Evolutionary conservation across 1,284 basidiomycete genomes (phyloP).

Genomic region (Phylloboletellus chloephorus): DNA sequence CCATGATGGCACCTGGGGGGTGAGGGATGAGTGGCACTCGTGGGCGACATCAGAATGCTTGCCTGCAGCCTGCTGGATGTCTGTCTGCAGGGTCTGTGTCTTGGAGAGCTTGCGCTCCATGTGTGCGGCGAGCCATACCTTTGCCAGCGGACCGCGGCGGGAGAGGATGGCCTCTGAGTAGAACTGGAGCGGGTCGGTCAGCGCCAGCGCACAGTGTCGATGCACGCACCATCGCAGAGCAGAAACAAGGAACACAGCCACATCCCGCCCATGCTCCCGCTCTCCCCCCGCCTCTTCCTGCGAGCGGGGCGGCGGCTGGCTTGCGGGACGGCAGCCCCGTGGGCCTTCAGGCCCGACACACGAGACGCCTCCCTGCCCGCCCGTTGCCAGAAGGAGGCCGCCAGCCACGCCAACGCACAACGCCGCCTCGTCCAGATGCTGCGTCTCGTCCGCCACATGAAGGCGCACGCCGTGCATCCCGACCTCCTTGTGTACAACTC

Average conservation of each 20-base stretch:
- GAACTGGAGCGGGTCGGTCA: slow-evolving; percentile 47
- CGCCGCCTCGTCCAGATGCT: slow-evolving; percentile 26
- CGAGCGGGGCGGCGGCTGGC: neutral
- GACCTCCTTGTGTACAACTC: slow-evolving; percentile 51
- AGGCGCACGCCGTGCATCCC: slow-evolving; percentile 43
- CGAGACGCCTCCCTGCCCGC: slow-evolving; percentile 28
- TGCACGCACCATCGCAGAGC: slow-evolving; percentile 27
- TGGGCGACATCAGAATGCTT: slow-evolving; percentile 25
- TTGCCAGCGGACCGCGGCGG: slow-evolving; percentile 89
- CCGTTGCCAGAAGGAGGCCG: slow-evolving; percentile 38
- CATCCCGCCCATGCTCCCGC: slow-evolving; percentile 38
- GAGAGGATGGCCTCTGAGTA: slow-evolving; percentile 92
- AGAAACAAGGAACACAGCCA: slow-evolving; percentile 20
- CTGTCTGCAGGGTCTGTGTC: slow-evolving; percentile 87
- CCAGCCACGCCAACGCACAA: slow-evolving; percentile 32
- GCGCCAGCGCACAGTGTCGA: too few species aligned
- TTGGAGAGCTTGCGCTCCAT: slow-evolving; percentile 98
- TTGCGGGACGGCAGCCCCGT: slow-evolving; percentile 12
- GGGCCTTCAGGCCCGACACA: slow-evolving; percentile 29
- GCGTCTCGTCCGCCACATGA: slow-evolving; percentile 49
- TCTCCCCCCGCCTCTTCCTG: slow-evolving; percentile 17
- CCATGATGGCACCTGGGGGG: slow-evolving; percentile 76
- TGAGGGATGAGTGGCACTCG: neutral
- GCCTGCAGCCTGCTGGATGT: slow-evolving; percentile 93
- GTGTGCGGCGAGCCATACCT: slow-evolving; percentile 98